Base-by-base conservation (phyloP, 345 rosid genomes). In the Fremontodendron californicum region DNA sequence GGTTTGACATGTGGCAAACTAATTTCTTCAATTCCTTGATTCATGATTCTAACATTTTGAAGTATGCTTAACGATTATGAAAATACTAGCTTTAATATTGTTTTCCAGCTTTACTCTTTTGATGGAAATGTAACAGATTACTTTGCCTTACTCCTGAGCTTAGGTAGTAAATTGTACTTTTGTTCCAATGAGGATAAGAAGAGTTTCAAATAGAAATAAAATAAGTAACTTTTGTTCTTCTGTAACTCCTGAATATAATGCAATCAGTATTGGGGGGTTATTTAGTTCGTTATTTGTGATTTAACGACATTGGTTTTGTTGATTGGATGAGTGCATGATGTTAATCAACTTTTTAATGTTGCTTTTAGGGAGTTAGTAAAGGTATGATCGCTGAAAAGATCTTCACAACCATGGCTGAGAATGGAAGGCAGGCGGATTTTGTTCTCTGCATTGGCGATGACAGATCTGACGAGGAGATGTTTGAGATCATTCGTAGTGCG, bases 401-500 rank as follows among this genome's bases (percentile, higher is more conserved):
- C 48, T 86, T 89, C 61, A n/a, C 87, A 37, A 60, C 83, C 31
- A 88, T 88, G 95, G 82, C 87, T 0, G 86, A 74, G 77, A 73
- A 42, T 4, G 86, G 87, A 61, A 85, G 68, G 75, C 82, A 58
- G 25, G 89, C 88, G n/a, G 95, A 91, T 86, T 91, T 89, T 78
- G 91, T 91, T 23, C 75, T 91, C 74, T 91, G 95, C 65, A 87
- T 91, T 7, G 95, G 95, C 0, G 95, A 91, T 31, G 95, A 91
- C 71, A 80, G 95, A 82, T 91, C 91, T 8, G 91, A 91, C 65
- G 95, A 91, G 78, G 90, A 91, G 78, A 91, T 91, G 95, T 91
- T 91, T 81, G 93, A 89, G 87, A 84, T 85, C 12, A 86, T 89
- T 51, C 84, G 86, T 39, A 82, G 74, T 58, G 87, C 84, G 12